Evolutionary conservation across 148 eudicot species (phyloP).

Genomic region (Rheum nobile): DNA sequence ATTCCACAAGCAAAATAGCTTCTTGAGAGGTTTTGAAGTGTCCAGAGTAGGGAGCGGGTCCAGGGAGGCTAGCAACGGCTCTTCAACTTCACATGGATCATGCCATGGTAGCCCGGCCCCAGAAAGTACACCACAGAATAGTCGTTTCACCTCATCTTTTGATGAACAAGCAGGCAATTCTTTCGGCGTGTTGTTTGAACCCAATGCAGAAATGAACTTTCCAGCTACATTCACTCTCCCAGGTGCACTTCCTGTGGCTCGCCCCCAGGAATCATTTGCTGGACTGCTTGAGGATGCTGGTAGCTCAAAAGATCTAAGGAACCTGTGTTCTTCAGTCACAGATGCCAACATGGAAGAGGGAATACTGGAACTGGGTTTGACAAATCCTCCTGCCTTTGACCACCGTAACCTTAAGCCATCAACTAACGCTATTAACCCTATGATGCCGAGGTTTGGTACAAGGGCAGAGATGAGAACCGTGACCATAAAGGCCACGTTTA

Average conservation of each 20-base stretch:
- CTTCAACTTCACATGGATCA: constrained; percentile 74
- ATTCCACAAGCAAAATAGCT: constrained; percentile 20
- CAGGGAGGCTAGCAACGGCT: constrained; percentile 58
- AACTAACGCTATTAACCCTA: constrained; percentile 14
- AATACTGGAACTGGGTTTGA: constrained; percentile 34
- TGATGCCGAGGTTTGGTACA: constrained; percentile 23
- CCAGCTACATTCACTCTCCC: constrained; percentile 28
- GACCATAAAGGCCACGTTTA: constrained; percentile 68
- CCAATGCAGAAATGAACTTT: constrained; percentile 21
- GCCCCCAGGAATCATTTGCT: constrained; percentile 31
- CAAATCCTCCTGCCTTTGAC: constrained; percentile 16
- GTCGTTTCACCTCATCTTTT: constrained; percentile 19
- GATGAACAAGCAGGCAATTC: constrained; percentile 26
- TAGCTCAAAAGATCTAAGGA: constrained; percentile 58
- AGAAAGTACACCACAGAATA: constrained; percentile 33
- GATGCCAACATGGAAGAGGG: constrained; percentile 28
- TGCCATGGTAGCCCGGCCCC: constrained; percentile 47
- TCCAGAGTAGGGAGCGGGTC: constrained; percentile 49
- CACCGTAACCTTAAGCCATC: constrained; percentile 14
- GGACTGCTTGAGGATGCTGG: constrained; percentile 55
- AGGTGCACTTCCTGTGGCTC: constrained; percentile 22
- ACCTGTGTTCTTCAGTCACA: constrained; percentile 28
- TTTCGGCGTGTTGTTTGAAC: constrained; percentile 18
- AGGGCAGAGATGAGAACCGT: constrained; percentile 45
- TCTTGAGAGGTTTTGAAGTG: constrained; percentile 16